phyloP scores from a whole-genome alignment of 2,329 filamentous ascomycete species.

The Pseudogymnoascus sp. region DNA sequence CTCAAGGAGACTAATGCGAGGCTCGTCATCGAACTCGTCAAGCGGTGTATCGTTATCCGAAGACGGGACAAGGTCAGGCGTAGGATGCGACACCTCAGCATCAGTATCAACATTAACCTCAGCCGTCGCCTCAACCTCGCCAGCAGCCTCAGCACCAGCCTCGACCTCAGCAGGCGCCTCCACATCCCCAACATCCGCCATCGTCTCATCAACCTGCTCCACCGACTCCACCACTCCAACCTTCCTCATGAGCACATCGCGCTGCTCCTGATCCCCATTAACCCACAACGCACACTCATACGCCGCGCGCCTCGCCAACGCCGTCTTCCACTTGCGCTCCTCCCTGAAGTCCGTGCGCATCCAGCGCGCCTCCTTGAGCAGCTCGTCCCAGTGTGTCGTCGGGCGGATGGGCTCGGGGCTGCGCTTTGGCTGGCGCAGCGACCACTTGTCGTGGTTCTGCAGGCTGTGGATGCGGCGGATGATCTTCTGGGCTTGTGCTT shows the following conservation, averaged over 20 bases:
- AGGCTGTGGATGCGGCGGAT: constrained; percentile 80
- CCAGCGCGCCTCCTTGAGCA: constrained; percentile 92
- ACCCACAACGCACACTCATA: constrained; percentile 79
- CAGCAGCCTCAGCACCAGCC: constrained; percentile 17
- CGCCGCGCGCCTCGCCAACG: constrained; percentile 70
- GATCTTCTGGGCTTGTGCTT: constrained; percentile 81
- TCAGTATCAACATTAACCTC: constrained; percentile 20
- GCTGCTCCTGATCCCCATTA: constrained; percentile 53
- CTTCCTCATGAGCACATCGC: constrained; percentile 47
- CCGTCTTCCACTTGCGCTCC: constrained; percentile 88
- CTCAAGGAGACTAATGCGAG: constrained; percentile 25
- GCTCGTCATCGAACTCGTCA: constrained; percentile 34
- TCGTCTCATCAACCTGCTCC: constrained; percentile 16
- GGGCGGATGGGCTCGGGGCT: constrained; percentile 71
- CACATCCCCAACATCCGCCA: constrained; percentile 20
- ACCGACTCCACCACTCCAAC: constrained; percentile 24
- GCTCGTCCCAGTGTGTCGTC: constrained; percentile 73
- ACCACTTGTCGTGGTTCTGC: constrained; percentile 89
- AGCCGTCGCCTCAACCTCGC: constrained; percentile 29
- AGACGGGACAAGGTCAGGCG: constrained; percentile 60
- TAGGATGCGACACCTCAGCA: constrained; percentile 37
- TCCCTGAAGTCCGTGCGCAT: constrained; percentile 95
- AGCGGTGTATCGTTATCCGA: constrained; percentile 50
- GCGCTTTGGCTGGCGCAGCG: constrained; percentile 78
- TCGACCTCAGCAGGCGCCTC: constrained; percentile 12